Evolutionary conservation across 257 asterid genomes (phyloP), one percentile per base, ranked within the genome.

Genomic region (Anisodus acutangulus): DNA sequence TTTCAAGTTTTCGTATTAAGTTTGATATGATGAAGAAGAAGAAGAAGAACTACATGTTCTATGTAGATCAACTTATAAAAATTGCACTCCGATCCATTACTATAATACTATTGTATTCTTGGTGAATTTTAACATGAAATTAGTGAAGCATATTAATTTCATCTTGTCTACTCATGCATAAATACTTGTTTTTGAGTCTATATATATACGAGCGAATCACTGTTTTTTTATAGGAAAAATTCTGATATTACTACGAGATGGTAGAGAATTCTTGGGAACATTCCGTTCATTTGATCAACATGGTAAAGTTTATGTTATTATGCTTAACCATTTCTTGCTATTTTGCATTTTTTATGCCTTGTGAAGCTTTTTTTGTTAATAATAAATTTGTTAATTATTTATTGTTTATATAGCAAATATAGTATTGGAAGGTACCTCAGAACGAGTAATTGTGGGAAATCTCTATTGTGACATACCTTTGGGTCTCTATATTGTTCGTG

Each of bases 231-330:
- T 80, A 86, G 90, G 80, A 55, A 85, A 57, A 22, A 39, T 85
- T 19, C 13, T 85, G 1, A 72, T 85, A 19, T 31, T 85, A 84
- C 63, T 87, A 5, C 83, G 82, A 22, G 90, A 87, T 15, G 83
- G 84, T 26, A 79, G 88, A 72, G 81, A 71, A 19, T 26, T 87
- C 39, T 41, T 79, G 17, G 90, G 87, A 19, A 84, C 85, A 1
- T 87, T 87, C 8, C 79, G 85, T 19, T 87, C 90, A 59, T 87
- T 85, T 58, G 90, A 87, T 76, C 88, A 80, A 72, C 81, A 82
- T 69, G 88, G 88, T 85, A 85, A 35, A 41, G 3, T 41, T 6
- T 12, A 59, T 43, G n/a, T 80, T 63, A 9, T n/a, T 62, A 2
- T 6, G 9, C 8, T 58, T 58, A 0, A 17, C 8, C 4, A 11